Evolutionary conservation across 139 green algal species (phyloP).

Genomic region (Choricystis sp.): DNA sequence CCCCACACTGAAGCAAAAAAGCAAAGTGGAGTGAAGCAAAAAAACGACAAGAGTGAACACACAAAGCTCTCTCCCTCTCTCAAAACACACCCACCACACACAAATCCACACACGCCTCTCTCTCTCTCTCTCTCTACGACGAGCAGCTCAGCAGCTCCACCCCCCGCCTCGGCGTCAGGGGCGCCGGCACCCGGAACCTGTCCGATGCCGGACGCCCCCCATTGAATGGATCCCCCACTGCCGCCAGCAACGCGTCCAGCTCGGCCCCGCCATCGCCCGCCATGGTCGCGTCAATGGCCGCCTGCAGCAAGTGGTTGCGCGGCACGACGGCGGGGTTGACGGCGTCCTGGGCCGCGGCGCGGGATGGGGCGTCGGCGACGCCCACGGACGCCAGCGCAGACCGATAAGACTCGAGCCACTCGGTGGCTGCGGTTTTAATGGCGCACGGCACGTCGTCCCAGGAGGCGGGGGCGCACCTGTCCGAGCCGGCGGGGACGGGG

Average conservation of each 20-base stretch:
- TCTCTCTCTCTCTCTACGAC: neutral
- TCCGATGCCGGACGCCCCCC: slow-evolving; percentile 42
- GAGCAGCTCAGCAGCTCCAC: slow-evolving; percentile 61
- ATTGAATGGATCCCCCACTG: slow-evolving; percentile 34
- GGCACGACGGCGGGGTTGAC: slow-evolving; percentile 64
- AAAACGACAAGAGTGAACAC: too few species aligned
- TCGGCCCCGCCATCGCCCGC: neutral
- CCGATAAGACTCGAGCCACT: slow-evolving; percentile 42
- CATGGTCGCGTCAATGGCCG: slow-evolving; percentile 32
- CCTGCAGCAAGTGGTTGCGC: slow-evolving; percentile 65
- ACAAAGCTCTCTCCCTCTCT: too few species aligned
- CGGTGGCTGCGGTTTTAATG: slow-evolving; percentile 22
- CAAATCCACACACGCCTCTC: too few species aligned
- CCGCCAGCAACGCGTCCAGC: slow-evolving; percentile 14
- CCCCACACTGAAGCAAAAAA: too few species aligned
- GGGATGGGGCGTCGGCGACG: slow-evolving; percentile 17
- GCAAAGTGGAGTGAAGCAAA: too few species aligned
- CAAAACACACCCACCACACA: too few species aligned
- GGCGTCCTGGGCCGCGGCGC: slow-evolving; percentile 24
- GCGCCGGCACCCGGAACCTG: slow-evolving; percentile 29
- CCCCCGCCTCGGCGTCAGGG: slow-evolving; percentile 36
- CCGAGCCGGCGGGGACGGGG: neutral
- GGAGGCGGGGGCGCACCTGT: neutral
- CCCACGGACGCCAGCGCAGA: slow-evolving; percentile 31
- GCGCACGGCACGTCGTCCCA: slow-evolving; percentile 10